Evolutionary conservation across 1,284 basidiomycete species (phyloP).

Genomic region (Blastosporella zonata): DNA sequence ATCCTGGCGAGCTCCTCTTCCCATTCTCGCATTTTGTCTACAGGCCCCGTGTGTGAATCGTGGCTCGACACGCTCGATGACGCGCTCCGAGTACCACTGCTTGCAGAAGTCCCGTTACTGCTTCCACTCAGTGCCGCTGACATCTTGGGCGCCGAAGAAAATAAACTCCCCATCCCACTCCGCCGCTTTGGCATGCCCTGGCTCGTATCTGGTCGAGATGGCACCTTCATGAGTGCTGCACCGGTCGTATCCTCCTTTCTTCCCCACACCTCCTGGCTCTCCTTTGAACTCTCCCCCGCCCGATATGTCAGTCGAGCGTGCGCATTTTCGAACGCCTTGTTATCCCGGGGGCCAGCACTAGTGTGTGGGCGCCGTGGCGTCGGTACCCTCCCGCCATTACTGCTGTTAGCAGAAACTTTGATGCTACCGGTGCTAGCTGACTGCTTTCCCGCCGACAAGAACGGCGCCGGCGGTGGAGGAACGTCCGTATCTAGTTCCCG

Average conservation of each 20-base stretch:
- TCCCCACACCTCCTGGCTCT: constrained; percentile 11
- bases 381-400: constrained; percentile 14
- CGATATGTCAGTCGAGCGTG: constrained; percentile 11
- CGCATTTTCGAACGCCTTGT: constrained; percentile 35
- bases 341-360: constrained; percentile 63
- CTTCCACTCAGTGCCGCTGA: constrained; percentile 29
- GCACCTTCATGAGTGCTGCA: constrained; percentile 15
- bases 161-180: constrained; percentile 20
- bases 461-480: constrained; percentile 35
- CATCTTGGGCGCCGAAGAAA: constrained; percentile 24
- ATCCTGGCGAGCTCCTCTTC: constrained; percentile 73
- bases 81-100: constrained; percentile 22
- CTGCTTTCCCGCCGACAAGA: constrained; percentile 14
- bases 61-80: constrained; percentile 31
- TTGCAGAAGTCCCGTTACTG: constrained; percentile 31
- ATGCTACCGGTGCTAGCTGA: constrained; percentile 16
- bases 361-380: constrained; percentile 58
- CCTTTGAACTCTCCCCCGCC: constrained; percentile 18
- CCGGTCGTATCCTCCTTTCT: constrained; percentile 7
- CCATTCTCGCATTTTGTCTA: constrained; percentile 60
- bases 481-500: constrained; percentile 28
- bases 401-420: constrained; percentile 5
- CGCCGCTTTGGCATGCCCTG: constrained; percentile 19
- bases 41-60: constrained; percentile 33
- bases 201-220: constrained; percentile 26